phyloP scores from a whole-genome alignment of 805 yeast genomes.

The Candida nemodendra region DNA sequence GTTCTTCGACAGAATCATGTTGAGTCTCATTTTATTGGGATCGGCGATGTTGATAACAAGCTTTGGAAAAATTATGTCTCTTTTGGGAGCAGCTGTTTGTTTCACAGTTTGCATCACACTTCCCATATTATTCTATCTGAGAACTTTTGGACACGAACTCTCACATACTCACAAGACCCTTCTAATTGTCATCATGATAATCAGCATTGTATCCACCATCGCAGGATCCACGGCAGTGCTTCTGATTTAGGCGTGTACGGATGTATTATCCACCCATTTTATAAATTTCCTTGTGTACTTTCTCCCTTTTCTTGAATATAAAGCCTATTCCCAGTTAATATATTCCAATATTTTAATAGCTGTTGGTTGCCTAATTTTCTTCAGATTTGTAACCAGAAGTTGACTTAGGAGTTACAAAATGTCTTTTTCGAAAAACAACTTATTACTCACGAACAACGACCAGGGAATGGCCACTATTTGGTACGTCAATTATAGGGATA shows the following conservation, averaged over 20 bases:
- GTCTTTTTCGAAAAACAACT: too few species aligned
- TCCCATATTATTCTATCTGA: slow-evolving; percentile 71
- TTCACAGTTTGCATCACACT: slow-evolving; percentile 75
- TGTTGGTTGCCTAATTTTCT: slow-evolving; percentile 1
- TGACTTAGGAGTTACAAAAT: too few species aligned
- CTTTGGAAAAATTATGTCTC: slow-evolving; percentile 78
- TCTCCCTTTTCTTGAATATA: slow-evolving; percentile 2
- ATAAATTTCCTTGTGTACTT: too few species aligned
- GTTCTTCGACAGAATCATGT: slow-evolving; percentile 37
- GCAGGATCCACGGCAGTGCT: slow-evolving; percentile 61
- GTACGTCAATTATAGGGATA: slow-evolving; percentile 21
- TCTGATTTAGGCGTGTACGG: slow-evolving; percentile 10
- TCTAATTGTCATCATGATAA: slow-evolving; percentile 42
- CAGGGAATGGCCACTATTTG: slow-evolving; percentile 30
- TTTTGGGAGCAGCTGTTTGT: slow-evolving; percentile 79
- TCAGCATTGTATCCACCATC: slow-evolving; percentile 49
- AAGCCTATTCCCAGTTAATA: too few species aligned
- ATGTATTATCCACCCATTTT: too few species aligned
- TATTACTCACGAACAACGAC: too few species aligned
- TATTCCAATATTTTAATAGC: slow-evolving; percentile 1
- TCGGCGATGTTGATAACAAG: slow-evolving; percentile 69
- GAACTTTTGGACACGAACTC: slow-evolving; percentile 47
- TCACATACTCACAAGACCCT: slow-evolving; percentile 36
- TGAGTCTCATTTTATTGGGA: slow-evolving; percentile 57
- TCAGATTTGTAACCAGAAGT: too few species aligned